These are phyloP conservation scores for Leptomonas pyrrhocoris DNA, from an alignment of 208 protist genomes.

Conservation along the genomic window DNA sequence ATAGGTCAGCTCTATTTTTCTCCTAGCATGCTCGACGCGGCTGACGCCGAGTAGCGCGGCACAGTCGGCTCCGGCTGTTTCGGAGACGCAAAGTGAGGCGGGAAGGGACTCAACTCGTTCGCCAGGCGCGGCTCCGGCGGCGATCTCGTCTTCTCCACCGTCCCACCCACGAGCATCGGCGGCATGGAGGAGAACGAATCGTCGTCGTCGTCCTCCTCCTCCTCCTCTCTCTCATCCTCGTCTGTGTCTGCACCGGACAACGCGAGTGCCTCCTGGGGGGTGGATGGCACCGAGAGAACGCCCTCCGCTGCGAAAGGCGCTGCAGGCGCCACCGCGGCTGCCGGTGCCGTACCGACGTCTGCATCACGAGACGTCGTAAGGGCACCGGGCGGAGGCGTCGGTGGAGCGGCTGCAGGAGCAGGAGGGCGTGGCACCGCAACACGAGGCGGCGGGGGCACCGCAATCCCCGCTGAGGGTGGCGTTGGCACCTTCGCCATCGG, in stretches of 20 bases:
- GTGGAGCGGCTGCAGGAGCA: background rate
- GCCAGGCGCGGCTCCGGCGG: background rate
- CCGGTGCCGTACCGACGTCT: background rate
- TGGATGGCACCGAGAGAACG: background rate
- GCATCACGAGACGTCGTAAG: background rate
- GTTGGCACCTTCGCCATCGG: conserved; percentile 5
- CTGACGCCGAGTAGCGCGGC: conserved; percentile 8
- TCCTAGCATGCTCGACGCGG: background rate
- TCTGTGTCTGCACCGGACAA: background rate
- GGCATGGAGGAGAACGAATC: conserved; percentile 2
- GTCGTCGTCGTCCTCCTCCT: conserved; percentile 3
- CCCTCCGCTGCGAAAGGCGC: background rate
- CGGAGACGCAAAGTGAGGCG: background rate
- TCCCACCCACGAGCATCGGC: conserved; percentile 7
- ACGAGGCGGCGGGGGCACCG: background rate
- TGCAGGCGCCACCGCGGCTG: background rate
- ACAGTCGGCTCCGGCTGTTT: background rate
- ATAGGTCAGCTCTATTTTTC: background rate
- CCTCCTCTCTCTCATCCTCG: conserved; percentile 8
- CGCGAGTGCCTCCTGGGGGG: conserved; percentile 2
- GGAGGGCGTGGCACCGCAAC: background rate
- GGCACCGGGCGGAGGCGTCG: background rate
- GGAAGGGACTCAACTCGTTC: background rate
- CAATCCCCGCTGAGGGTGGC: background rate
- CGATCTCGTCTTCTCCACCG: conserved; percentile 17